These are phyloP conservation scores for Endoconidiophora polonica DNA, from an alignment of 2,329 filamentous ascomycete genomes.

Conservation along the genomic window DNA sequence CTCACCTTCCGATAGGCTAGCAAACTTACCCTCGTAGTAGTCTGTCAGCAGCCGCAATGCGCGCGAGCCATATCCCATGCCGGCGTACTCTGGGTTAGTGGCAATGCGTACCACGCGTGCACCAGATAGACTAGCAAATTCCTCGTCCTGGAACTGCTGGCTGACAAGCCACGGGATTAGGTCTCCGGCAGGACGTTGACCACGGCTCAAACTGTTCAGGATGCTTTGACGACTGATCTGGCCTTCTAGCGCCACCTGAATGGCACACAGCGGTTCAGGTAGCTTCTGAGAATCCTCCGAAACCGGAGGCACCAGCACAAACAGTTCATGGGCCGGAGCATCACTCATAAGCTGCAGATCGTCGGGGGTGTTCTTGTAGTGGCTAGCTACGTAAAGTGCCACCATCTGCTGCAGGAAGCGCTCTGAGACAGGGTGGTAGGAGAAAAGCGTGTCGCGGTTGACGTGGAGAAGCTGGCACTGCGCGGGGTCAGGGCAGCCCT, in stretches of 20 bases:
- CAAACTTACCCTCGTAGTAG: constrained; percentile 90
- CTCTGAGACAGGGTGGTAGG: constrained; percentile 91
- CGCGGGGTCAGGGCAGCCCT: constrained; percentile 75
- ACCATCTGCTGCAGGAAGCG: constrained; percentile 98
- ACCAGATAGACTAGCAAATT: constrained; percentile 85
- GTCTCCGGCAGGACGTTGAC: constrained; percentile 77
- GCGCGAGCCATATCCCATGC: constrained; percentile 85
- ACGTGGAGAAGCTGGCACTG: constrained; percentile 86
- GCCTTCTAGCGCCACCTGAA: constrained; percentile 88
- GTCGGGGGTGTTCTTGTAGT: constrained; percentile 97
- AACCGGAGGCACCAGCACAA: constrained; percentile 78
- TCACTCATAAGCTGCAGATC: constrained; percentile 98
- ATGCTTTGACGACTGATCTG: constrained; percentile 90
- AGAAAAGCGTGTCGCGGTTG: constrained; percentile 94
- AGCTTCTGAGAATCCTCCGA: constrained; percentile 60
- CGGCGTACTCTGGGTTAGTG: constrained; percentile 82
- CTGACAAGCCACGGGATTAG: constrained; percentile 95
- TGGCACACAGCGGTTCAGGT: constrained; percentile 84
- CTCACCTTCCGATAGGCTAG: constrained; percentile 60
- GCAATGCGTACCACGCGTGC: constrained; percentile 87
- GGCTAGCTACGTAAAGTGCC: constrained; percentile 86
- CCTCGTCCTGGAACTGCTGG: constrained; percentile 94
- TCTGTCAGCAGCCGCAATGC: constrained; percentile 75
- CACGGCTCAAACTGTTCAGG: constrained; percentile 72
- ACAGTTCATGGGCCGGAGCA: constrained; percentile 89